These are phyloP conservation scores for Pistacia atlantica DNA, from an alignment of 345 rosid species.

Conservation along the genomic window DNA sequence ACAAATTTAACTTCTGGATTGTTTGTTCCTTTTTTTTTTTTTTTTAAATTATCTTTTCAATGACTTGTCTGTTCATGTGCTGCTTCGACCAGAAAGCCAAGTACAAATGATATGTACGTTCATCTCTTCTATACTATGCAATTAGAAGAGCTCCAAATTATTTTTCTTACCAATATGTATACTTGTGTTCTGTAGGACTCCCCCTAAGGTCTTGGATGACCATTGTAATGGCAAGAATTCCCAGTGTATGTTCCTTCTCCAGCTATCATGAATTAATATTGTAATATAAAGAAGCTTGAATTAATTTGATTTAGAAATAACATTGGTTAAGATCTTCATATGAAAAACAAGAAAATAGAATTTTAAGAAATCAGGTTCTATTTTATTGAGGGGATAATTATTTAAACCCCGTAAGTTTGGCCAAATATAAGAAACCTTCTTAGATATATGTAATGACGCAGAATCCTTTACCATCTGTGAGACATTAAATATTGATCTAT, in stretches of 20 bases:
- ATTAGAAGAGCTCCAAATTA: neutral
- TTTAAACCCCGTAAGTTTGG: too few species aligned
- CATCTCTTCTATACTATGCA: neutral
- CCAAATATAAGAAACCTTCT: too few species aligned
- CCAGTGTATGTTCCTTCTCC: constrained; percentile 1
- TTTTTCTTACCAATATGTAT: neutral
- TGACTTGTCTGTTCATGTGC: neutral
- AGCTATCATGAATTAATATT: neutral
- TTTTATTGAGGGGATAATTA: too few species aligned
- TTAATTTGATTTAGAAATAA: too few species aligned
- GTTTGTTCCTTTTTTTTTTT: neutral
- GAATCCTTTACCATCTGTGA: too few species aligned
- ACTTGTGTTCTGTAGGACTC: neutral
- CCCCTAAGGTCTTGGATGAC: neutral
- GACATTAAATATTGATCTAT: too few species aligned
- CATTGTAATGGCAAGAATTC: neutral
- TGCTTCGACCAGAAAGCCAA: constrained; percentile 9
- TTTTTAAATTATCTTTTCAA: neutral
- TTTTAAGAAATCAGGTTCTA: too few species aligned
- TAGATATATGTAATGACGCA: too few species aligned
- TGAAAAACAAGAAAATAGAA: too few species aligned
- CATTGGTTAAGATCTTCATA: too few species aligned
- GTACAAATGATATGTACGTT: neutral
- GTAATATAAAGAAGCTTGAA: too few species aligned
- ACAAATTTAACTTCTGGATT: neutral